Conservation (phyloP, 2,329 filamentous ascomycete species). For the Knoxdaviesia proteae region DNA sequence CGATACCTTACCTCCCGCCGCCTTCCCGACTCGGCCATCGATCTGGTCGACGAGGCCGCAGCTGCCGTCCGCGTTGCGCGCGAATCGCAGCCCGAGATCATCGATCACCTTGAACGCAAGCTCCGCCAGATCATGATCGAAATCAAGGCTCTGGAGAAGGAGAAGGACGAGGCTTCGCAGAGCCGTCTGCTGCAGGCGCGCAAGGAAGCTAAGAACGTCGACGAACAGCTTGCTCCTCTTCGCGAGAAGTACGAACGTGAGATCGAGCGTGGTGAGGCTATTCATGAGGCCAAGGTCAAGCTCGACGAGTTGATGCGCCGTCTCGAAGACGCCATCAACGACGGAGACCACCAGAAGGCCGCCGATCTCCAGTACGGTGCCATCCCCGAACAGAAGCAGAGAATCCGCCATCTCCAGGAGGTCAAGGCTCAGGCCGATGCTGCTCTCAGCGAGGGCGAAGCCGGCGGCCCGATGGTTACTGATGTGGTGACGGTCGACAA, state of each 20-base stretch:
- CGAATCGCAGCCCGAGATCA: slow-evolving; percentile 88
- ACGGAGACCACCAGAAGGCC: slow-evolving; percentile 64
- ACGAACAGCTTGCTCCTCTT: slow-evolving; percentile 78
- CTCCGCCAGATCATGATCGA: slow-evolving; percentile 88
- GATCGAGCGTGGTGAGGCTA: slow-evolving; percentile 73
- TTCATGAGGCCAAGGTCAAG: slow-evolving; percentile 89
- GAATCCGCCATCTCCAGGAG: slow-evolving; percentile 63
- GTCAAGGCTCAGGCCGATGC: slow-evolving; percentile 65
- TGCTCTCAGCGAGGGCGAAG: slow-evolving; percentile 34
- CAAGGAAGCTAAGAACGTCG: slow-evolving; percentile 80
- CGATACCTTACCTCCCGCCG: slow-evolving; percentile 81
- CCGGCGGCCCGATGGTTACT: slow-evolving; percentile 59
- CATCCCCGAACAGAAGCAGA: slow-evolving; percentile 71
- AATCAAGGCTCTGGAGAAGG: slow-evolving; percentile 81
- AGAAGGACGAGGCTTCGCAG: slow-evolving; percentile 86
- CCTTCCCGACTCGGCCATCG: slow-evolving; percentile 89
- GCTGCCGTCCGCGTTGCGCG: slow-evolving; percentile 89
- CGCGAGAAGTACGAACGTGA: slow-evolving; percentile 92
- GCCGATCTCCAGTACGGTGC: slow-evolving; percentile 95
- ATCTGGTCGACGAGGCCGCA: slow-evolving; percentile 88
- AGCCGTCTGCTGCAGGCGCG: slow-evolving; percentile 62
- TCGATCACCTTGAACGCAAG: slow-evolving; percentile 83
- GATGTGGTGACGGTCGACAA: slow-evolving; percentile 92
- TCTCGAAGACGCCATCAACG: slow-evolving; percentile 77
- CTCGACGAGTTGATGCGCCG: slow-evolving; percentile 82